Conservation (phyloP, 2,329 filamentous ascomycete genomes). For the Paecilomyces formosus region DNA sequence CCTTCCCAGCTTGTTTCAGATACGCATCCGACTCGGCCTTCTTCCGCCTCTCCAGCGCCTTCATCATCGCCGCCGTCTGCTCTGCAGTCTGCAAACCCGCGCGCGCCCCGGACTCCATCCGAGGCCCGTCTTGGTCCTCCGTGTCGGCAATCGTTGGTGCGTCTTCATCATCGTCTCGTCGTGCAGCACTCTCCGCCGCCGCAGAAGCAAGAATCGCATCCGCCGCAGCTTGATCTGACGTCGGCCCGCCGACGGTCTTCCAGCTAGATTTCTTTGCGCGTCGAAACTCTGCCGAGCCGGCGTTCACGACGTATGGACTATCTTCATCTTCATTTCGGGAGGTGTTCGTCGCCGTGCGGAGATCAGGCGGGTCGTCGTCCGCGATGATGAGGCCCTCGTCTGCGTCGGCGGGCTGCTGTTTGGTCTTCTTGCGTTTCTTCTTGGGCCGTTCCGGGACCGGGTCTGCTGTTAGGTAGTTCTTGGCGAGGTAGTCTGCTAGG, state of each 20-base stretch:
- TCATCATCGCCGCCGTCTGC: constrained; percentile 64
- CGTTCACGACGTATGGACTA: constrained; percentile 21
- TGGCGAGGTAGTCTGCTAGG: constrained; percentile 78
- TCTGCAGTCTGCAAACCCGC: constrained; percentile 81
- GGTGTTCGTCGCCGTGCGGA: constrained; percentile 20
- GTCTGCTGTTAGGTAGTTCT: constrained; percentile 76
- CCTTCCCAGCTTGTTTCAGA: constrained; percentile 16
- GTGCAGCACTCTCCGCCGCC: constrained; percentile 57
- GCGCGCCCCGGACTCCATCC: constrained; percentile 81
- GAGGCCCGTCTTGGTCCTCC: constrained; percentile 32
- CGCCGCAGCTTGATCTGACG: constrained; percentile 55
- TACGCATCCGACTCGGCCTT: constrained; percentile 37
- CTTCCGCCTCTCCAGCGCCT: constrained; percentile 53
- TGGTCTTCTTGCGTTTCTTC: constrained; percentile 51
- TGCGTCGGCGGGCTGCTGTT: constrained; percentile 36
- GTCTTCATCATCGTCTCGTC: constrained; percentile 44
- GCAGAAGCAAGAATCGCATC: constrained; percentile 71
- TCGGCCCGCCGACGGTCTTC: constrained; percentile 59
- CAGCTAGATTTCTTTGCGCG: constrained; percentile 72
- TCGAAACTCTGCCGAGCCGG: constrained; percentile 48
- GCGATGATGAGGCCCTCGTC: constrained; percentile 30
- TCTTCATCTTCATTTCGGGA: constrained; percentile 30
- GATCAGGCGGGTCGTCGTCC: constrained; percentile 32
- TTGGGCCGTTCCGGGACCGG: constrained; percentile 39
- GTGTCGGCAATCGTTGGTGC: constrained; percentile 33